Conservation (phyloP, 2,329 filamentous ascomycete species). For the Dothistroma pini region DNA sequence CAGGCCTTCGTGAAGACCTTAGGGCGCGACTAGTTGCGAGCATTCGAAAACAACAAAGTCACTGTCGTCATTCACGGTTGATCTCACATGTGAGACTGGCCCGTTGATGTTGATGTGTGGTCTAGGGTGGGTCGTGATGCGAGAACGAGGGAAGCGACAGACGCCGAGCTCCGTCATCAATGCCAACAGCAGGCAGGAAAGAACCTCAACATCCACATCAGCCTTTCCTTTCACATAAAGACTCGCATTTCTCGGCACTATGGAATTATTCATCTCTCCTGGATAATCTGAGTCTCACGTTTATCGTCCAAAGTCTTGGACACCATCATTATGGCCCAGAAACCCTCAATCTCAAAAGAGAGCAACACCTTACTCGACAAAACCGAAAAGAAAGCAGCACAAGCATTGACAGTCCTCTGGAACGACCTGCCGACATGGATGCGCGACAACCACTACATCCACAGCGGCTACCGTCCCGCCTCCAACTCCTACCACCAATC, state of each 20-base stretch:
- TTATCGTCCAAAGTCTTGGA: background rate
- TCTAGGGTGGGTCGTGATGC: background rate
- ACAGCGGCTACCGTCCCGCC: slow-evolving; percentile 60
- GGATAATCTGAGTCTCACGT: background rate
- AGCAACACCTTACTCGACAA: slow-evolving; percentile 7
- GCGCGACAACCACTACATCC: slow-evolving; percentile 66
- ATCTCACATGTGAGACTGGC: background rate
- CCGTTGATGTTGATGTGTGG: background rate
- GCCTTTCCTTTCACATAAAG: background rate
- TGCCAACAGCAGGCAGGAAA: background rate
- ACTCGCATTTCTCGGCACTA: background rate
- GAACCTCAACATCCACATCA: background rate
- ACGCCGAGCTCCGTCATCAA: background rate
- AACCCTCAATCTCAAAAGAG: background rate
- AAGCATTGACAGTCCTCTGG: slow-evolving; percentile 45
- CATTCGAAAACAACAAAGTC: background rate
- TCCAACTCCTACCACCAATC: slow-evolving; percentile 60
- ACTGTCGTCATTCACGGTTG: background rate
- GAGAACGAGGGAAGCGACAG: slow-evolving; percentile 4
- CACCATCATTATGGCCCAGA: slow-evolving; percentile 2
- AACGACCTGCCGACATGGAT: slow-evolving; percentile 45
- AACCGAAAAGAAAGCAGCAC: slow-evolving; percentile 35
- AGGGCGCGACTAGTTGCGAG: background rate
- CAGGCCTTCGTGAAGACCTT: background rate
- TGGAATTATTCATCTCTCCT: background rate